Evolutionary conservation across 1,284 basidiomycete species (phyloP), one percentile per base, ranked within the genome.

Genomic region (Mrakiaceae sp.): DNA sequence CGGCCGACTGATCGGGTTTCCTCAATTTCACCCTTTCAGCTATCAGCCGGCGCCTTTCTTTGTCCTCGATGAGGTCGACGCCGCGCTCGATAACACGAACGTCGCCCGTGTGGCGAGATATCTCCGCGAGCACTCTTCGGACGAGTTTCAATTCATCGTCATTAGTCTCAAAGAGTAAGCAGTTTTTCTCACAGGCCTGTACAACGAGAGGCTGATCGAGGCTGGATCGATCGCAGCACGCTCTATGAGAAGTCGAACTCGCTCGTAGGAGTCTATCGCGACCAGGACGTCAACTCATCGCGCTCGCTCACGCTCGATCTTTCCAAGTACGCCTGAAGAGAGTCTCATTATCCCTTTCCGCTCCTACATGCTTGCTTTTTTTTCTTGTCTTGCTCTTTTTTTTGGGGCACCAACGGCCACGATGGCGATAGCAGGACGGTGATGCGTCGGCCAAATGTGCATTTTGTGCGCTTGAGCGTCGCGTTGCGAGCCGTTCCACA

Each of bases 31-130:
- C 47, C 10, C 12, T 0, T 43, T n/a, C 69, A 92, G 91, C 71
- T 98, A 91, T 76, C 93, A 95, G 74, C 96, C 96, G 0, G 92
- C 95, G 1, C 96, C 96, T 0, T 98, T 98, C 80, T 98, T 98
- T 74, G 95, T 98, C 10, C 81, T 99, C 27, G 96, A 99, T 74
- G 96, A 99, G 76, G 93, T 98, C 10, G 95, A 98, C 71, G 95
- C 96, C 1, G 95, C 96, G 0, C 81, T 98, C 47, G 93, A 96
- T 78, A 93, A 96, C 73, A 93, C 90, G 16, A 97, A 97, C 70
- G 93, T 96, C 2, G 87, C 89, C 50, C 90, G 92, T 74, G 85
- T 96, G 46, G 93, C 92, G 6, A 87, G 88, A 68, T 97, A 95
- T 74, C 91, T 95, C 67, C 83, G 87, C 3, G 78, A 82, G 16